These are phyloP conservation scores for Penicillium sp. DNA, from an alignment of 2,329 filamentous ascomycete genomes.

Conservation along the genomic window DNA sequence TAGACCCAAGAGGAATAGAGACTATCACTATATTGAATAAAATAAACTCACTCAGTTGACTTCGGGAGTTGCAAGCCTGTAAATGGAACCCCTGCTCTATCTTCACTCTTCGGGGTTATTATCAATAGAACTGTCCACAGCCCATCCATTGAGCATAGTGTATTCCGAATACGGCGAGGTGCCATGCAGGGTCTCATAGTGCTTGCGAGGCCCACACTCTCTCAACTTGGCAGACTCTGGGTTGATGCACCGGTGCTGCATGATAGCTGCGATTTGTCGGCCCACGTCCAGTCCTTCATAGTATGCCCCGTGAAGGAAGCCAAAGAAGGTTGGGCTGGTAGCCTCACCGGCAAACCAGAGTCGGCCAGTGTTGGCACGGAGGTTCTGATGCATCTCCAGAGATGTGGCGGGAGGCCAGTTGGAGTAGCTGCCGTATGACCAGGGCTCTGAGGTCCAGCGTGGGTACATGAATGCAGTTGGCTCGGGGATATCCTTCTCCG, in stretches of 20 bases:
- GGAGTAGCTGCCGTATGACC: conserved; percentile 62
- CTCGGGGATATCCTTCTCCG: conserved; percentile 55
- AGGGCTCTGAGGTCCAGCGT: conserved; percentile 53
- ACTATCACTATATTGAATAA: background rate
- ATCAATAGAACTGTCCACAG: conserved; percentile 27
- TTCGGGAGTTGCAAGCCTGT: background rate
- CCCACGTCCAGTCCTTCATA: conserved; percentile 56
- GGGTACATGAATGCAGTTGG: conserved; percentile 62
- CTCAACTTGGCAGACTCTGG: conserved; percentile 11
- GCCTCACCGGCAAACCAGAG: conserved; percentile 67
- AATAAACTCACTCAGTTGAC: background rate
- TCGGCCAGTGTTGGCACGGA: conserved; percentile 61
- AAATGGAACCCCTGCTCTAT: background rate
- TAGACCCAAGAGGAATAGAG: background rate
- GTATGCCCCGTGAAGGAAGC: conserved; percentile 63
- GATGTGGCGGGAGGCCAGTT: conserved; percentile 66
- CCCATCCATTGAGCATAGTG: conserved; percentile 31
- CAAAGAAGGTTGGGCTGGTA: conserved; percentile 62
- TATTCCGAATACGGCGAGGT: conserved; percentile 31
- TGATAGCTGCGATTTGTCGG: conserved; percentile 29
- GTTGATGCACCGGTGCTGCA: conserved; percentile 23
- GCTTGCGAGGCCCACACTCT: conserved; percentile 22
- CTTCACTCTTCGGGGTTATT: conserved; percentile 17
- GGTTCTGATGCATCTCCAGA: conserved; percentile 64
- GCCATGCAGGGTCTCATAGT: conserved; percentile 32